Evolutionary conservation across 1,284 basidiomycete genomes (phyloP).

Genomic region (Irpex sp.): DNA sequence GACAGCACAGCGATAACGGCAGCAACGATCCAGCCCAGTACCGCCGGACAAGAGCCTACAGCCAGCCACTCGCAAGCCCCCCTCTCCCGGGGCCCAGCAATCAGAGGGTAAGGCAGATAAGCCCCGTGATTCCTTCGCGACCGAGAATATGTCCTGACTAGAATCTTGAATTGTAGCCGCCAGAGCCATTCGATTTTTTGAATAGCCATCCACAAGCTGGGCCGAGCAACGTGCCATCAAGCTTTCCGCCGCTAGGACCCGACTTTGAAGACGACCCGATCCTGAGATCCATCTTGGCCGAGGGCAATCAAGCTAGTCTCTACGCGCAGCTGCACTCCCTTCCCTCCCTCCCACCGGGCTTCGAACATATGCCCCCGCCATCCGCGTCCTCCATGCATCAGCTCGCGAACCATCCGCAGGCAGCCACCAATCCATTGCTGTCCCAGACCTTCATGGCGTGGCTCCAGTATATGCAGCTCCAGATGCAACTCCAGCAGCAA

Average conservation of each 20-base stretch:
- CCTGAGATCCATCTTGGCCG: conserved; percentile 22
- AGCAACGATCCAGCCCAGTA: conserved; percentile 1
- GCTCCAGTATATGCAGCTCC: conserved; percentile 28
- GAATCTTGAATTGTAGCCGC: conserved; percentile 7
- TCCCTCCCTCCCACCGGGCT: conserved; percentile 5
- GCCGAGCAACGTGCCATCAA: conserved; percentile 7
- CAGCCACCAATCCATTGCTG: conserved; percentile 18
- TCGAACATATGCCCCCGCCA: conserved; percentile 3
- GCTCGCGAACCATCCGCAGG: conserved; percentile 8
- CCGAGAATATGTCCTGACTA: conserved; percentile 5
- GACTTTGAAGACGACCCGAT: conserved; percentile 26
- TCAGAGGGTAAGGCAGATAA: conserved; percentile 16
- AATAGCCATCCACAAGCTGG: conserved; percentile 12
- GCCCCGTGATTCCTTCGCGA: neutral
- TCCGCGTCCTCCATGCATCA: conserved; percentile 10
- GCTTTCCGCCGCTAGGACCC: conserved; percentile 11
- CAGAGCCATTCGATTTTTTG: conserved; percentile 14
- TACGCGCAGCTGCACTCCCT: conserved; percentile 9
- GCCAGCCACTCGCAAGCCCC: conserved; percentile 13
- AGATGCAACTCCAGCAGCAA: conserved; percentile 20
- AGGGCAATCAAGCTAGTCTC: conserved; percentile 16
- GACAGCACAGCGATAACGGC: conserved; percentile 2
- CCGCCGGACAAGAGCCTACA: conserved; percentile 19
- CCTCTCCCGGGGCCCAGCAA: conserved; percentile 18
- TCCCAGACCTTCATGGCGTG: conserved; percentile 28